Conservation (phyloP, 495 filamentous ascomycete genomes). For the Penicillium paxilli region DNA sequence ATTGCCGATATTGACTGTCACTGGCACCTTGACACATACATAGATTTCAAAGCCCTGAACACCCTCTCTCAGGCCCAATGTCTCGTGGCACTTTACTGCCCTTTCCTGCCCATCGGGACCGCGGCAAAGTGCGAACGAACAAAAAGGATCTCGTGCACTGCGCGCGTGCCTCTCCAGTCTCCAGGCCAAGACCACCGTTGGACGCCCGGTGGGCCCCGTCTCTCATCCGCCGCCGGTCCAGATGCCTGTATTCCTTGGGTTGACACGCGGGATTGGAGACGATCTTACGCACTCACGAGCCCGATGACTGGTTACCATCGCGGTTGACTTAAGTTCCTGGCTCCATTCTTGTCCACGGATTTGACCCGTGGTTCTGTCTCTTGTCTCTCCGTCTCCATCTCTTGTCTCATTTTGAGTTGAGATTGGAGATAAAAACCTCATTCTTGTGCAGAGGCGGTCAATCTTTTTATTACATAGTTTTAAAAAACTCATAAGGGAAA, state of each 20-base stretch:
- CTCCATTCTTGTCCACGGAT: neutral
- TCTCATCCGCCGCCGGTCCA: slow-evolving; percentile 1
- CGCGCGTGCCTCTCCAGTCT: slow-evolving; percentile 16
- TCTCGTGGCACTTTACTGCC: neutral
- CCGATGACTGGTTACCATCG: slow-evolving; percentile 1
- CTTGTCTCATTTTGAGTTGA: neutral
- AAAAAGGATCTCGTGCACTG: slow-evolving; percentile 15
- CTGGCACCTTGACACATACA: too few relatives aligned
- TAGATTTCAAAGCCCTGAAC: too few relatives aligned
- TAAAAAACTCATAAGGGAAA: too few relatives aligned
- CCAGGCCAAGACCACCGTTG: slow-evolving; percentile 20
- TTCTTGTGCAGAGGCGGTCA: too few relatives aligned
- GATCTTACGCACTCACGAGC: slow-evolving; percentile 17
- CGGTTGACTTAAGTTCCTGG: neutral
- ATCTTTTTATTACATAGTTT: too few relatives aligned
- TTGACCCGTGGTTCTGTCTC: neutral
- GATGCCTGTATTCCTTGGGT: slow-evolving; percentile 8
- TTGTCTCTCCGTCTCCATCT: neutral
- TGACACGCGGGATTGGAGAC: slow-evolving; percentile 27
- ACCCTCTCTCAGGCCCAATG: too few relatives aligned
- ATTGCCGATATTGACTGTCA: too few relatives aligned
- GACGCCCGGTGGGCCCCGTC: slow-evolving; percentile 22
- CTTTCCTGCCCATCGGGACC: neutral
- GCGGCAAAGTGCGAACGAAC: slow-evolving; percentile 2
- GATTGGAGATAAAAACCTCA: too few relatives aligned